A percentile compares a stretch with the other conserved stretches of the same genome.
phyloP scores from a whole-genome alignment of 176 grass and related monocot species.

The Dactylis glomerata region DNA sequence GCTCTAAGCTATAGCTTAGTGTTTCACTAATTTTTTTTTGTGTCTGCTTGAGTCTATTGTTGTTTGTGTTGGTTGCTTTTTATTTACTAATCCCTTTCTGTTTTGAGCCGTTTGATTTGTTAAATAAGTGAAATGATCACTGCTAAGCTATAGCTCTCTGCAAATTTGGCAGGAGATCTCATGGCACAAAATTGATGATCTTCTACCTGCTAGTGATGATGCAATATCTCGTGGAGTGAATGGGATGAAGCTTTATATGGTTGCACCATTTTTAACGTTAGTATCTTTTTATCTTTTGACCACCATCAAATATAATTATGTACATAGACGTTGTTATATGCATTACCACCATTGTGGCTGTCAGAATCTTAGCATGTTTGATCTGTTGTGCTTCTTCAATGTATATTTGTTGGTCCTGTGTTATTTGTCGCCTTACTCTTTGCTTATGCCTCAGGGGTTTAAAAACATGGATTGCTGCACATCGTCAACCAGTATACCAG shows the following conservation, averaged over 20 bases:
- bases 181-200: slow-evolving; percentile 90
- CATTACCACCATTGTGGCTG: not conserved
- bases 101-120: not conserved
- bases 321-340: not conserved
- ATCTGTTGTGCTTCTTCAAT: not conserved
- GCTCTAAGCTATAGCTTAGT: not conserved
- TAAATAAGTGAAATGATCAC: slow-evolving; percentile 7
- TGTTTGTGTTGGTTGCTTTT: not conserved
- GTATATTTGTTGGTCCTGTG: not conserved
- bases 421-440: slow-evolving; percentile 14
- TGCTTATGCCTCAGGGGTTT: slow-evolving; percentile 35
- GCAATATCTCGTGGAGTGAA: slow-evolving; percentile 76
- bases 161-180: slow-evolving; percentile 71
- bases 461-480: slow-evolving; percentile 68
- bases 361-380: not conserved
- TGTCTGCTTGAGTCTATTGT: not conserved
- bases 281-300: slow-evolving; percentile 17
- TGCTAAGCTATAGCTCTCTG: slow-evolving; percentile 20
- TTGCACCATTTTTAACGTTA: slow-evolving; percentile 88
- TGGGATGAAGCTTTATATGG: slow-evolving; percentile 98
- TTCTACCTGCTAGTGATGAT: slow-evolving; percentile 79
- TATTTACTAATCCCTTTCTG: not conserved
- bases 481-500: slow-evolving; percentile 47
- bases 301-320: not conserved
- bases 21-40: not conserved